These are phyloP conservation scores for Tetracentron sinense DNA, from an alignment of 164 flowering plant species.

Conservation along the genomic window DNA sequence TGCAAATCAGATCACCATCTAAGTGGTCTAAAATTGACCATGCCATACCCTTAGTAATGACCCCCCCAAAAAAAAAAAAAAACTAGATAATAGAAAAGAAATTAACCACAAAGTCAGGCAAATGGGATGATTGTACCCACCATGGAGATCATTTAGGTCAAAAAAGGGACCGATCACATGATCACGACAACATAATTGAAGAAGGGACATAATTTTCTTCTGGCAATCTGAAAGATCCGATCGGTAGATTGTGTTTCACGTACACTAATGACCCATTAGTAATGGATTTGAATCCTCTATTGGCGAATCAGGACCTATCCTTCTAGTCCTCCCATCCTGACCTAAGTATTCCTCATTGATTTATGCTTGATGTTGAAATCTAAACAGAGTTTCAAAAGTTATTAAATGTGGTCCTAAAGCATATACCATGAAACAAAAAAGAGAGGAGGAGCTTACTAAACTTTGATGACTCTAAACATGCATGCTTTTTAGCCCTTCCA, in stretches of 20 bases:
- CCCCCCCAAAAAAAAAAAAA: no score
- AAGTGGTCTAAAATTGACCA: neutral
- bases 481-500: constrained; percentile 20
- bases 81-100: neutral
- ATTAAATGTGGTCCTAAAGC: constrained; percentile 12
- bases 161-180: neutral
- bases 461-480: constrained; percentile 24
- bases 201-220: no score
- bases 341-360: neutral
- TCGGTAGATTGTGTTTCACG: no score
- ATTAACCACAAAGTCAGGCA: neutral
- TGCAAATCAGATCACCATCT: no score
- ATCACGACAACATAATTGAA: neutral
- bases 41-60: neutral
- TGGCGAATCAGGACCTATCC: neutral
- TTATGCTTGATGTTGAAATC: neutral
- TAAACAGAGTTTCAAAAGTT: neutral
- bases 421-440: constrained; percentile 7
- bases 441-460: constrained; percentile 9
- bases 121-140: neutral
- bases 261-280: no score
- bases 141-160: neutral
- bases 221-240: neutral
- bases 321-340: neutral
- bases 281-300: no score